Base-by-base conservation (phyloP, 2,329 filamentous ascomycete genomes). In the Diaporthe caulivora region DNA sequence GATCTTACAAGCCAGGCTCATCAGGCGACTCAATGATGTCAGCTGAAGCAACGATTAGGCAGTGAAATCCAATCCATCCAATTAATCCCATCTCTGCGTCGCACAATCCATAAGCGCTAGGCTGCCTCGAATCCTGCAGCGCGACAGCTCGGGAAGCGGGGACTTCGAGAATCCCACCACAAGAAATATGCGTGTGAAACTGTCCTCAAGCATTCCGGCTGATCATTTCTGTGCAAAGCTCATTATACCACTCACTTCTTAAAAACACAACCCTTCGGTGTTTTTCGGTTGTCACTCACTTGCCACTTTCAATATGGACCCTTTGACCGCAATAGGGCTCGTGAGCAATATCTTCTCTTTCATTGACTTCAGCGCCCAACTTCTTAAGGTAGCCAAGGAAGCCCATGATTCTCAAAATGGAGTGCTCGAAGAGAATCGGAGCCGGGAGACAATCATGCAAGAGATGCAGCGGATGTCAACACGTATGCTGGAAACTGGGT, bases 321-420 rank as follows among this genome's bases (percentile, higher is more conserved):
- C 67, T 26, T 40, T 70, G 3, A 57, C 67, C 2, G 67, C 67
- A 1, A 57, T 70, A 42, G 67, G 67, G 8, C 67, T 70, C 9
- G 53, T 34, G 4, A 26, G 26, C 67, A 70, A 70, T 3, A 57
- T 70, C 6, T 18, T 70, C 6, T 31, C 67, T 2, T 70, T 57
- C 18, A 57, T 69, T 8, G 40, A 57, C 7, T 70, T 70, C 53
- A 58, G 67, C 26, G 26, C 26, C 11, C 37, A 13, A 1, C 67
- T 70, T 47, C 1, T 70, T 0, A 57, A 54, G 26, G 42, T 37
- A 11, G 51, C 40, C 4, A 57, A 57, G 24, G 40, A 70, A 24
- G 34, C 26, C 2, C 37, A 58, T 21, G 51, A 58, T 29, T 57
- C 67, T 34, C 40, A 24, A 1, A 9, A 70, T 70, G 67, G 67